phyloP scores from a whole-genome alignment of 345 rosid species.

The Linum trigynum region DNA sequence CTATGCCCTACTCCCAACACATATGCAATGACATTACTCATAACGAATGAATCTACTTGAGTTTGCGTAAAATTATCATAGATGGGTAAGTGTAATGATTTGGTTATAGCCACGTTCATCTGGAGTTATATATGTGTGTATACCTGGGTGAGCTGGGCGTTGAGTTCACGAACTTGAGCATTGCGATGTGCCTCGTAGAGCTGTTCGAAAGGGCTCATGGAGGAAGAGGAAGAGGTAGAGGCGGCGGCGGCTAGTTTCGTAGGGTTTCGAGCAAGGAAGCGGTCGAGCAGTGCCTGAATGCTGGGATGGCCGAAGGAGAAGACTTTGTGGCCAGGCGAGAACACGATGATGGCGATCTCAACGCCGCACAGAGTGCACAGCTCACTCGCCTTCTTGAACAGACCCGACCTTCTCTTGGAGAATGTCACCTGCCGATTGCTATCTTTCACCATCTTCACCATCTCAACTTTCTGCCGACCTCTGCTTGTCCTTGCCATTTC shows the following conservation, averaged over 20 bases:
- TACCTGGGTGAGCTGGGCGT: constrained; percentile 31
- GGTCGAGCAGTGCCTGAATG: constrained; percentile 13
- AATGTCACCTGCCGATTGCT: constrained; percentile 24
- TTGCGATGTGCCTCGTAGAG: constrained; percentile 41
- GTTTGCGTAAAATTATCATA: too few species aligned
- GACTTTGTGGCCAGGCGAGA: constrained; percentile 21
- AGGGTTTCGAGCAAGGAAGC: constrained; percentile 17
- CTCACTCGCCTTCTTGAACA: constrained; percentile 24
- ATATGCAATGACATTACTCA: too few species aligned
- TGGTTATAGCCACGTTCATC: too few species aligned
- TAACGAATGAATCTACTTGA: too few species aligned
- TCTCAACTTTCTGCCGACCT: constrained; percentile 23
- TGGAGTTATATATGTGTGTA: not conserved
- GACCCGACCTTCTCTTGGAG: constrained; percentile 18
- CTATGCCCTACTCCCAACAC: too few species aligned
- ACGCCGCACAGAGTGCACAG: constrained; percentile 22
- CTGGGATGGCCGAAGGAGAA: constrained; percentile 22
- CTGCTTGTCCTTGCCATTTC: constrained; percentile 12
- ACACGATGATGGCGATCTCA: constrained; percentile 16
- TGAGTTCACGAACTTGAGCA: constrained; percentile 35
- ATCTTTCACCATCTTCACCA: constrained; percentile 21
- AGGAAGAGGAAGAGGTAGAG: constrained; percentile 3
- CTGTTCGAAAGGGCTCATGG: constrained; percentile 5
- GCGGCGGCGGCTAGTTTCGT: constrained; percentile 10
- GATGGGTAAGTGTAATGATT: too few species aligned